Base-by-base conservation (phyloP, 495 filamentous ascomycete genomes). In the Lepidopterella palustris region DNA sequence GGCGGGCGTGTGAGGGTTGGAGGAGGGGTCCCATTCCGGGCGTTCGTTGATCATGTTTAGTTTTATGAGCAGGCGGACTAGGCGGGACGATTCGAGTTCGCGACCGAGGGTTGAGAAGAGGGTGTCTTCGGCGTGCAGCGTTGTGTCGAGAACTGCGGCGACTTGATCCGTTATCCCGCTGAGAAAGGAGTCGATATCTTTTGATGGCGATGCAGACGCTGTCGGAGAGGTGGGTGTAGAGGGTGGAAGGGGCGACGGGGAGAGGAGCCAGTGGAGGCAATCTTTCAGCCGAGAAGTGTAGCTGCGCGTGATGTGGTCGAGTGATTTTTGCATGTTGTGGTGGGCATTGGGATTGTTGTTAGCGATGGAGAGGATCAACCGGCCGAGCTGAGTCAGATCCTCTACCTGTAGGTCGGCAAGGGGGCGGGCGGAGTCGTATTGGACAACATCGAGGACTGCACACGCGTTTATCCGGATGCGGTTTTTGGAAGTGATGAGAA, bases 391-490 rank as follows among this genome's bases (percentile, higher is more conserved):
- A 59, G 84, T 74, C n/a, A 98, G 80, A 70, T 98, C 93, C 60
- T 92, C 87, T 52, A 86, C 83, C 66, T 98, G 93, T 2, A 92
- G 79, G 27, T 97, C 90, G 20, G 79, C 69, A 4, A 92, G 61
- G 5, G 85, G 74, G 32, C 80, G 79, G 31, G 81, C 81, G 18
- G 77, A 74, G 47, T 95, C 89, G 67, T 81, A 87, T 40, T 92
- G 83, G 6, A 92, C 80, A 53, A 98, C 89, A 65, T 98, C 93
- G 57, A 95, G 72, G 23, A 98, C 84, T 10, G 84, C 84, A 70
- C 92, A 97, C 15, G 84, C 90, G 67, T 87, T 90, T 49, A 98
- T 77, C n/a, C 91, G 88, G 59, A 98, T 81, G 20, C 92, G 88
- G 68, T 88, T 84, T 66, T 87, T 87, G 21, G 82, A 81, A n/a